A percentile compares a stretch with the other conserved stretches of the same genome.
phyloP scores from a whole-genome alignment of 192 early-diverging fungal genomes.

The Endogone sp. region DNA sequence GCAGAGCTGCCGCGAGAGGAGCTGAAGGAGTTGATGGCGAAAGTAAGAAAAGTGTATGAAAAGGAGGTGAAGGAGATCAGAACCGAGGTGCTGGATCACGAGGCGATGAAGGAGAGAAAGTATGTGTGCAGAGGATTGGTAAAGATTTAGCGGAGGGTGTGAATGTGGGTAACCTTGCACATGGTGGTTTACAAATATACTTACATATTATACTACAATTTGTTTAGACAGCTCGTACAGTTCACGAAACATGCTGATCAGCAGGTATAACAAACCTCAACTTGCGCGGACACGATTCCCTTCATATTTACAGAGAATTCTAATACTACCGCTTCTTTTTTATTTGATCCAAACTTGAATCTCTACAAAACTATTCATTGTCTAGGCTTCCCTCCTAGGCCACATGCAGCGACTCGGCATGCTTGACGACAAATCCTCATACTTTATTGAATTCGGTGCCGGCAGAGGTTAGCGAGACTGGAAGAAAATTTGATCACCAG shows the following conservation, averaged over 20 bases:
- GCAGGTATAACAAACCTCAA: constrained; percentile 24
- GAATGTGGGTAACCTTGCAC: background rate
- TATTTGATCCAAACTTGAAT: background rate
- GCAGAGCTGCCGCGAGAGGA: constrained; percentile 14
- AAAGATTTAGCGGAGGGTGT: too few relatives aligned
- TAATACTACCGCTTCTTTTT: background rate
- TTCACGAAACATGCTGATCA: constrained; percentile 51
- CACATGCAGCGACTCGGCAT: constrained; percentile 62
- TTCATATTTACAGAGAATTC: background rate
- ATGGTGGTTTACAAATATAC: background rate
- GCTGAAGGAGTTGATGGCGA: constrained; percentile 17
- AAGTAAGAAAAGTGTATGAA: constrained; percentile 10
- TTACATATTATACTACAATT: background rate
- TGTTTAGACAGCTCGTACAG: constrained; percentile 28
- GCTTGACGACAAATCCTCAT: constrained; percentile 44
- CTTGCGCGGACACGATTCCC: background rate
- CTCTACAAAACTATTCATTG: too few relatives aligned
- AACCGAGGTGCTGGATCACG: background rate
- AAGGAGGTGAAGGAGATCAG: background rate
- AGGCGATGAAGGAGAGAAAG: constrained; percentile 21
- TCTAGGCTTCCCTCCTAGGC: constrained; percentile 74
- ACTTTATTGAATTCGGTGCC: constrained; percentile 80
- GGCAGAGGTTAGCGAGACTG: constrained; percentile 62
- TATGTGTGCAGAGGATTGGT: too few relatives aligned
- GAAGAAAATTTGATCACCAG: background rate